Percentiles rank a stretch among this genome's conserved stretches.
Evolutionary conservation across 1,284 basidiomycete species (phyloP).

Genomic region (Pascua sp.): DNA sequence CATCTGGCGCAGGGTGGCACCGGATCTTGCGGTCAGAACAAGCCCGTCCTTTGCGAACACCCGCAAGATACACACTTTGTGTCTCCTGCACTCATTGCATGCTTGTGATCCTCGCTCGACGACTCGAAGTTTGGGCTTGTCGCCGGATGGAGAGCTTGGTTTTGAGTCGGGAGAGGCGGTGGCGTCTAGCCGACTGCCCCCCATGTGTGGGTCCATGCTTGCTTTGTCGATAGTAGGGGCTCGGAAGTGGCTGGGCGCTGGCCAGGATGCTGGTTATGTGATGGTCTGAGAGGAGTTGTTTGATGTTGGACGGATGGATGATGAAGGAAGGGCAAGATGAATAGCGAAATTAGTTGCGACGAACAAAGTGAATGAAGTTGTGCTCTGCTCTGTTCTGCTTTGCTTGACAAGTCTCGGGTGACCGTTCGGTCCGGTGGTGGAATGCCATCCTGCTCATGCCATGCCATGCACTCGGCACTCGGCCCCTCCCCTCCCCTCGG

Average conservation of each 20-base stretch:
- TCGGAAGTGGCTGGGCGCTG: not conserved
- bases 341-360: no score
- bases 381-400: no score
- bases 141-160: constrained; percentile 10
- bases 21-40: constrained; percentile 24
- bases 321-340: no score
- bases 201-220: constrained; percentile 13
- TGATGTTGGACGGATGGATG: not conserved
- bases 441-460: no score
- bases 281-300: not conserved
- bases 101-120: constrained; percentile 33
- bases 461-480: no score
- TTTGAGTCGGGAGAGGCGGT: constrained; percentile 15
- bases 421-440: no score
- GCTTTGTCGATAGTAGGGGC: not conserved
- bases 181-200: not conserved
- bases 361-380: no score
- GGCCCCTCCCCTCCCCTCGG: no score
- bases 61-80: constrained; percentile 24
- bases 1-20: constrained; percentile 32
- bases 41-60: not conserved
- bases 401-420: no score
- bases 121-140: constrained; percentile 25
- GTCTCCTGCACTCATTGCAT: constrained; percentile 33
- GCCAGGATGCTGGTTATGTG: constrained; percentile 1